Percentiles rank a stretch among this genome's conserved stretches.
Evolutionary conservation across 2,329 filamentous ascomycete species (phyloP).

Genomic region (Alternaria sp.): DNA sequence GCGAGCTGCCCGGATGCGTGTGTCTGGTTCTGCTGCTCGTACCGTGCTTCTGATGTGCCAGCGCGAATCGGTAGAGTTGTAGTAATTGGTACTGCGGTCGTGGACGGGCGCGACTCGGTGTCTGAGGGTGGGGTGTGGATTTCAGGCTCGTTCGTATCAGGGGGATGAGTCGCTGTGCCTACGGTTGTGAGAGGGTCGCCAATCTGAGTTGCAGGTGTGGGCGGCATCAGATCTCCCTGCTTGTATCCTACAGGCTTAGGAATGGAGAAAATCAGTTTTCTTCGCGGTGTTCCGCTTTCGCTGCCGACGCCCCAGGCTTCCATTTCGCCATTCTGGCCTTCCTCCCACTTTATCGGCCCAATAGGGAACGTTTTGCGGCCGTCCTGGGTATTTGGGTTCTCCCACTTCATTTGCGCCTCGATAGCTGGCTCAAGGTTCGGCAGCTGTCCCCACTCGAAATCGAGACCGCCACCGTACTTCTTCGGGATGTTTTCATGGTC

Average conservation of each 20-base stretch:
- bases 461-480: slow-evolving; percentile 84
- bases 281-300: slow-evolving; percentile 50
- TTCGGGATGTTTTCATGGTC: slow-evolving; percentile 83
- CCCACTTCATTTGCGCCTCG: slow-evolving; percentile 52
- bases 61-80: slow-evolving; percentile 37
- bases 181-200: slow-evolving; percentile 39
- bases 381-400: slow-evolving; percentile 36
- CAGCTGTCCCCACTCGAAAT: slow-evolving; percentile 79
- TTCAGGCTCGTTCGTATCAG: slow-evolving; percentile 26
- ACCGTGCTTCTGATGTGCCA: slow-evolving; percentile 52
- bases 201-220: slow-evolving; percentile 33
- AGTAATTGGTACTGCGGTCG: slow-evolving; percentile 15
- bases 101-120: slow-evolving; percentile 21
- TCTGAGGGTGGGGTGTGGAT: slow-evolving; percentile 32
- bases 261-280: slow-evolving; percentile 49
- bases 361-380: slow-evolving; percentile 53
- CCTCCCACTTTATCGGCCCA: slow-evolving; percentile 57
- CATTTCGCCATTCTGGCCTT: slow-evolving; percentile 50
- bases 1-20: slow-evolving; percentile 53
- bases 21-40: slow-evolving; percentile 51
- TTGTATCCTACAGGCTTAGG: slow-evolving; percentile 38
- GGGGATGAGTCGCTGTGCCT: slow-evolving; percentile 48
- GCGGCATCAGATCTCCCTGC: slow-evolving; percentile 28
- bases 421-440: slow-evolving; percentile 70
- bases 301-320: slow-evolving; percentile 54